Conservation (phyloP, 208 protist genomes). For the Leishmania major region DNA sequence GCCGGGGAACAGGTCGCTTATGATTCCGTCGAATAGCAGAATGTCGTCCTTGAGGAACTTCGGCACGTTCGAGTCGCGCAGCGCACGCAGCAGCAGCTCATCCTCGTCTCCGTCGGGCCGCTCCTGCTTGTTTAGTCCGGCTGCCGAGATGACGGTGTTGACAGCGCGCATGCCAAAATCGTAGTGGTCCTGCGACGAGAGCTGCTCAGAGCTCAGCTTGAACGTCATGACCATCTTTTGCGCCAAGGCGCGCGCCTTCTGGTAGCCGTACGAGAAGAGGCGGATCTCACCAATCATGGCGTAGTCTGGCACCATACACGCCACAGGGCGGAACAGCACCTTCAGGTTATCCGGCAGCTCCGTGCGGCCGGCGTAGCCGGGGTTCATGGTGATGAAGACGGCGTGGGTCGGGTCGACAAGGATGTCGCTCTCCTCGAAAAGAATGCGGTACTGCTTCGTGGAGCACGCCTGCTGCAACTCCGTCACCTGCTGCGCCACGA, state of each 20-base stretch:
- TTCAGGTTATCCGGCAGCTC: conserved; percentile 99
- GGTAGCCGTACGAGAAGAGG: conserved; percentile 98
- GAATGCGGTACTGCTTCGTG: conserved; percentile 92
- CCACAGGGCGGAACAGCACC: conserved; percentile 97
- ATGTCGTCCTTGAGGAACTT: conserved; percentile 97
- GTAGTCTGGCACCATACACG: conserved; percentile 99
- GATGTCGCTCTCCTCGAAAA: conserved; percentile 95
- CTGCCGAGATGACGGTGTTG: conserved; percentile 98
- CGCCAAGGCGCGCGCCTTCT: conserved; percentile 92
- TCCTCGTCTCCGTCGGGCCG: conserved; percentile 93
- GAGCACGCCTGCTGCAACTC: conserved; percentile 95
- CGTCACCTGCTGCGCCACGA: conserved; percentile 96
- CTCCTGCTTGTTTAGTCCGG: conserved; percentile 95
- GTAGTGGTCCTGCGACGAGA: conserved; percentile 98
- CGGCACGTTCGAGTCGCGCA: conserved; percentile 98
- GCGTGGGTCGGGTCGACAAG: conserved; percentile 95
- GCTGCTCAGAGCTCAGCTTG: conserved; percentile 98
- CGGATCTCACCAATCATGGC: conserved; percentile 98
- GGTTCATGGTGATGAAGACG: conserved; percentile 99
- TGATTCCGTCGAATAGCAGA: conserved; percentile 97
- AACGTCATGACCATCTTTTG: conserved; percentile 99
- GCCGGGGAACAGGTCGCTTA: conserved; percentile 98
- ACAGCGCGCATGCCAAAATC: conserved; percentile 99
- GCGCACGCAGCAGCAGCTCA: conserved; percentile 94
- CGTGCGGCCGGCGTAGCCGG: conserved; percentile 98